These are phyloP conservation scores for Ensete glaucum DNA, from an alignment of 176 grass and related monocot species.

Conservation along the genomic window DNA sequence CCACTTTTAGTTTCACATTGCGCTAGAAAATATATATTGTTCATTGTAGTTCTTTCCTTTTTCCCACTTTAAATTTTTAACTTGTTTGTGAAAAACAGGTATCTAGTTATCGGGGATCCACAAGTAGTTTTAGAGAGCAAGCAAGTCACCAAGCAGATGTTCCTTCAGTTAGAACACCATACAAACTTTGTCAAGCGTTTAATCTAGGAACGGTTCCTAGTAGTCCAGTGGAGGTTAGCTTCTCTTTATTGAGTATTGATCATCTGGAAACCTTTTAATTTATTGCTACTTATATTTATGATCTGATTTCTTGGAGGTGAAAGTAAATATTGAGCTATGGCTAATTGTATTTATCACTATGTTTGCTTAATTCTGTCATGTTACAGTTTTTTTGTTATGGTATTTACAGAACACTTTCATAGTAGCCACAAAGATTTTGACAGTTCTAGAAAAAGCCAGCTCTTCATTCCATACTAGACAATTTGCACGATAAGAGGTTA, in stretches of 20 bases:
- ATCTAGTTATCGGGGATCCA: slow-evolving; percentile 79
- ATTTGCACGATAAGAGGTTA: background rate
- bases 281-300: background rate
- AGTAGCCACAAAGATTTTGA: too few species aligned
- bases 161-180: slow-evolving; percentile 47
- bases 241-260: slow-evolving; percentile 12
- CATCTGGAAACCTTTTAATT: background rate
- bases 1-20: background rate
- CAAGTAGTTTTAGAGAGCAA: slow-evolving; percentile 89
- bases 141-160: slow-evolving; percentile 49
- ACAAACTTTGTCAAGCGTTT: slow-evolving; percentile 83
- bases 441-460: background rate
- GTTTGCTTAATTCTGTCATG: too few species aligned
- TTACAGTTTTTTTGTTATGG: too few species aligned
- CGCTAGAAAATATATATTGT: background rate
- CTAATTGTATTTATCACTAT: too few species aligned
- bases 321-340: too few species aligned
- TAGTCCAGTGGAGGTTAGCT: slow-evolving; percentile 59
- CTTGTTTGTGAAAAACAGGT: slow-evolving; percentile 33
- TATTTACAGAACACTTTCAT: too few species aligned
- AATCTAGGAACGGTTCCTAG: slow-evolving; percentile 45
- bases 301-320: background rate
- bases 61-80: background rate
- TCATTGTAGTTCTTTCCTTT: background rate
- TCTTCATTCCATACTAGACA: background rate